phyloP scores from a whole-genome alignment of 2,329 filamentous ascomycete species.

The Trichoderma sp. region DNA sequence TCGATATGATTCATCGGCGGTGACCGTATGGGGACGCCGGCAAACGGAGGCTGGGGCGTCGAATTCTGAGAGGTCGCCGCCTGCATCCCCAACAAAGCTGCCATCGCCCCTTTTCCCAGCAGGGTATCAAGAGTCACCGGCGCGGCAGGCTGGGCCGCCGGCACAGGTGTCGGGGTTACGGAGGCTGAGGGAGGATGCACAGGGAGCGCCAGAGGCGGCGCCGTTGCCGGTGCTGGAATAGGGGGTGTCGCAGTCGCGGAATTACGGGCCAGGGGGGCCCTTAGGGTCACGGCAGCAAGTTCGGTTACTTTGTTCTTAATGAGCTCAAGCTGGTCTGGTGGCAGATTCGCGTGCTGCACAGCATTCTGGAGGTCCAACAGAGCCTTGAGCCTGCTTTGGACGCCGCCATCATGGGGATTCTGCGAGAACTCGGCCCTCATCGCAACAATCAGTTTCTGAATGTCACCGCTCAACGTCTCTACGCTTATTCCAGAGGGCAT shows the following conservation, averaged over 20 bases:
- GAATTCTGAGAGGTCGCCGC: constrained; percentile 53
- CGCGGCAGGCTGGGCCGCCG: constrained; percentile 39
- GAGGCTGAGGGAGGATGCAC: constrained; percentile 37
- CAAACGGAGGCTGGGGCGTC: constrained; percentile 44
- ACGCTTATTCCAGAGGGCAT: constrained; percentile 59
- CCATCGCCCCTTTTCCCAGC: constrained; percentile 62
- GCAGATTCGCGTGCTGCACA: constrained; percentile 75
- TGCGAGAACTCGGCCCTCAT: constrained; percentile 74
- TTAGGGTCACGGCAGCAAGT: constrained; percentile 66
- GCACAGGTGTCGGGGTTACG: constrained; percentile 40
- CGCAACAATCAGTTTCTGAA: constrained; percentile 74
- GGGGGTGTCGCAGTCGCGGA: constrained; percentile 44
- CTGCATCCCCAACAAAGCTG: constrained; percentile 59
- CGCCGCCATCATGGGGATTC: constrained; percentile 73
- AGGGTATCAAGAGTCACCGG: constrained; percentile 59
- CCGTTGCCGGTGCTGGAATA: constrained; percentile 45
- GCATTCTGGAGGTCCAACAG: constrained; percentile 77
- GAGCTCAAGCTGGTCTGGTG: constrained; percentile 77
- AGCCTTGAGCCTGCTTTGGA: constrained; percentile 79
- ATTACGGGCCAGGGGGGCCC: constrained; percentile 50
- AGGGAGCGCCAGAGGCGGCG: constrained; percentile 38
- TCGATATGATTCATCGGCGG: constrained; percentile 51
- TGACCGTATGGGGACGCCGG: constrained; percentile 49
- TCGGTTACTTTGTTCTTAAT: constrained; percentile 84
- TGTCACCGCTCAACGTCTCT: constrained; percentile 79